These are phyloP conservation scores for Podaxis sp. DNA, from an alignment of 768 basidiomycete genomes.

Conservation along the genomic window DNA sequence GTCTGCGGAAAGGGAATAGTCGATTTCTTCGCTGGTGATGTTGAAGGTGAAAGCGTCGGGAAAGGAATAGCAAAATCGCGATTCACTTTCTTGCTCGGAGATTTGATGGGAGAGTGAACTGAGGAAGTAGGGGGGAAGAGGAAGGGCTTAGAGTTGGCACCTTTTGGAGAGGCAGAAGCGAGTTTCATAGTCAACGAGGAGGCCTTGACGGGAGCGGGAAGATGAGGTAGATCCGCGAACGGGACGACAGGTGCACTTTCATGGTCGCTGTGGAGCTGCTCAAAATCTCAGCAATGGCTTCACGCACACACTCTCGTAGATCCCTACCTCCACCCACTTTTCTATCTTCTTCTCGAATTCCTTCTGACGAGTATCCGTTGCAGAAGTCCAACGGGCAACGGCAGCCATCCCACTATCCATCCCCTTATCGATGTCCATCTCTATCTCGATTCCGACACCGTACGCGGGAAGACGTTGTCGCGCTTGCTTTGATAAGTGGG, in stretches of 20 bases:
- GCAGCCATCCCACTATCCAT: constrained; percentile 85
- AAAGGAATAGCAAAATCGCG: constrained; percentile 50
- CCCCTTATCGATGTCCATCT: constrained; percentile 79
- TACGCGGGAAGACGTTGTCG: constrained; percentile 75
- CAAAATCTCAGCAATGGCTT: background rate
- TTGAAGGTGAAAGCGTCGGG: constrained; percentile 39
- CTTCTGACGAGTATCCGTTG: constrained; percentile 56
- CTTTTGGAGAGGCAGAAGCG: constrained; percentile 74
- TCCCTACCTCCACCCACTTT: constrained; percentile 62
- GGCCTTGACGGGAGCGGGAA: constrained; percentile 50
- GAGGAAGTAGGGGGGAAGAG: background rate
- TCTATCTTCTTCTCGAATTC: constrained; percentile 59
- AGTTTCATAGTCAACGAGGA: constrained; percentile 70
- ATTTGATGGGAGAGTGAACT: constrained; percentile 37
- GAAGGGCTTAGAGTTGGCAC: constrained; percentile 20
- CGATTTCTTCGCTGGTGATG: constrained; percentile 47
- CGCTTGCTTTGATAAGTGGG: constrained; percentile 64
- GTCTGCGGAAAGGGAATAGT: constrained; percentile 61
- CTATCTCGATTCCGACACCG: constrained; percentile 85
- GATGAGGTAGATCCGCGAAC: constrained; percentile 60
- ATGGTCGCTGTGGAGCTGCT: constrained; percentile 49
- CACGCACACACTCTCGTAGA: background rate
- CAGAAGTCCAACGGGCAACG: constrained; percentile 84
- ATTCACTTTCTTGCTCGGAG: constrained; percentile 34
- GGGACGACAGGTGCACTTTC: constrained; percentile 56